Base-by-base conservation (phyloP, 192 early-diverging fungal genomes). In the Mortierella antarctica region DNA sequence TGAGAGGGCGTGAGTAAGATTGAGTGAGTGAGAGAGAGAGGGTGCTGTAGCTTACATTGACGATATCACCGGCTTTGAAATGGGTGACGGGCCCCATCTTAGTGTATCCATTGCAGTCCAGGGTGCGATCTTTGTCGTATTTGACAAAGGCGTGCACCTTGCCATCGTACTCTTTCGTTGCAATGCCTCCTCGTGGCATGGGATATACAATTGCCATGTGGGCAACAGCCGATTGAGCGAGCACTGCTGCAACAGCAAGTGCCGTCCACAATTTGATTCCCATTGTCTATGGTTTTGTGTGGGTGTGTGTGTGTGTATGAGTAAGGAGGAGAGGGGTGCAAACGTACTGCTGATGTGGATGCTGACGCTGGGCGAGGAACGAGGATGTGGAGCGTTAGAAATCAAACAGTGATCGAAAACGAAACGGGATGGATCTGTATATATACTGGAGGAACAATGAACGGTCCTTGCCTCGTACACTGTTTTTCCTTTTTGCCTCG, bases 61-160 rank as follows among this genome's bases (percentile, higher is more conserved):
- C 45, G 10, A 44, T 40, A 15, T 80, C n/a, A 7, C 77, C 77
- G 10, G 77, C 77, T 41, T 67, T 52, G 59, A 80, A 57, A 0
- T 23, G 15, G 31, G 77, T 80, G 14, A 72, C 59, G 10, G 54
- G 70, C 48, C 69, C 70, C 9, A 54, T 50, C 15, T 65, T 74
- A 46, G 67, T 59, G 17, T 67, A 79, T 1, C 76, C 76, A 18
- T 79, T 79, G 69, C 76, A 79, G 1, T 68, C 69, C 0, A 71
- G 17, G 1, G 50, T 62, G 5, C 69, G 62, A 1, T 72, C 10
- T 0, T 12, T 18, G 3, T 57, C 15, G 23, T 47, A 80, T 0
- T 55, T 60, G 49, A 80, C 57, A 45, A 65, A 80, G 14, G 64
- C 58, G 57, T 80, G 77, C 12, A 72, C 53, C 39, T 72, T 7